Base-by-base conservation (phyloP, 2,329 filamentous ascomycete genomes). In the Microcyclospora pomicola region DNA sequence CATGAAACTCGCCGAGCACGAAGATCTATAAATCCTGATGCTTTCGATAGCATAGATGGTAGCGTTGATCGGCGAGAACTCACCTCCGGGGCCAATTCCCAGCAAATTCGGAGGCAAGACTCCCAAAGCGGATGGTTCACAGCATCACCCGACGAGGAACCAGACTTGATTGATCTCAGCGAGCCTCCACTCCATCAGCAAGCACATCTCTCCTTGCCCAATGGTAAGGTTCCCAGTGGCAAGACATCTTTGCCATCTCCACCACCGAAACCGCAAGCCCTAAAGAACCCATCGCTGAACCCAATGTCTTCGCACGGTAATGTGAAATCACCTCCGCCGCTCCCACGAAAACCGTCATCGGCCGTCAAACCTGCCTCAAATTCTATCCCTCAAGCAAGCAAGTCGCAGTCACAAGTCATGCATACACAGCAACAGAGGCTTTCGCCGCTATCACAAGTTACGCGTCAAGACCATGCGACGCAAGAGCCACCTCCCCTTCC, bases 121-220 rank as follows among this genome's bases (percentile, higher is more conserved):
- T 7, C 7, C 19, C 19, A 24, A 7, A 24, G 7, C 19, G 19
- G 7, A 7, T 7, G 19, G 19, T 36, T 40, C 11, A 31, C 44
- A 29, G 36, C 37, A 5, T 50, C 51, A 7, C 47, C 48, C 5
- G 52, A 55, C 36, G 58, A 59, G 33, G 19, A 24, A 24, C 19
- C 4, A 24, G 60, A 68, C 34, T 50, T 69, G 9, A 70, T 70
- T 33, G 65, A 68, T 41, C 59, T 69, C 15, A 64, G 60, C n/a
- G 64, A 44, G 30, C 38, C 42, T 6, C 41, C 46, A 15, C 30
- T 36, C 19, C 27, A 14, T 9, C n/a, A 31, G 38, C 2, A 27
- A n/a, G 13, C 27, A 42, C 10, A 43, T 28, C 2, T 15, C 16
- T 27, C 41, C 15, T 34, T 41, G 27, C 12, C 35, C 15, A 34